phyloP scores from a whole-genome alignment of 2,329 filamentous ascomycete species.

The Aspergillus sp. region DNA sequence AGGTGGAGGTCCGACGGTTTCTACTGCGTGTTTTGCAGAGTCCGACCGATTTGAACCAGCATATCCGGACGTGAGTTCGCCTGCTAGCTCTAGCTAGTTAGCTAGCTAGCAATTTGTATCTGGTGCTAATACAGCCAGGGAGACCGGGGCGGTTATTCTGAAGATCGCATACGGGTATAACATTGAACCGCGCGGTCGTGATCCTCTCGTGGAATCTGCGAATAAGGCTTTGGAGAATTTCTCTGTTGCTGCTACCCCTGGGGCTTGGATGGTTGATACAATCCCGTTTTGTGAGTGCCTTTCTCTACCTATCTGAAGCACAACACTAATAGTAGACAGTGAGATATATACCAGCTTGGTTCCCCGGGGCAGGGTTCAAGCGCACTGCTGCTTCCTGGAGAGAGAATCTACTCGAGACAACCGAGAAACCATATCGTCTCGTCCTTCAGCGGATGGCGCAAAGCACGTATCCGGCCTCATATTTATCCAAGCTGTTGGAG shows the following conservation, averaged over 20 bases:
- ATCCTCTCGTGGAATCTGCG: slow-evolving; percentile 43
- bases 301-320: too few relatives aligned
- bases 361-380: slow-evolving; percentile 49
- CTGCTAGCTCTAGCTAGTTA: too few relatives aligned
- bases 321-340: slow-evolving; percentile 14
- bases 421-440: slow-evolving; percentile 45
- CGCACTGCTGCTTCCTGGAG: slow-evolving; percentile 37
- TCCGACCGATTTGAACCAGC: slow-evolving; percentile 39
- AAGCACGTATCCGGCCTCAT: slow-evolving; percentile 36
- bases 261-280: slow-evolving; percentile 48
- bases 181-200: slow-evolving; percentile 21
- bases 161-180: slow-evolving; percentile 42
- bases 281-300: slow-evolving; percentile 38
- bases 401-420: slow-evolving; percentile 25
- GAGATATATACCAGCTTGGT: slow-evolving; percentile 43
- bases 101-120: too few relatives aligned
- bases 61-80: slow-evolving; percentile 38
- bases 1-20: slow-evolving; percentile 45
- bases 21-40: slow-evolving; percentile 42
- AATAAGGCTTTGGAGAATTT: slow-evolving; percentile 43
- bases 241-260: slow-evolving; percentile 39
- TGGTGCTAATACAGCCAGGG: slow-evolving; percentile 16
- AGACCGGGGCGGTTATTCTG: slow-evolving; percentile 41
- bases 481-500: slow-evolving; percentile 40
- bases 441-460: slow-evolving; percentile 42